A percentile compares a stretch with the other conserved stretches of the same genome.
These are phyloP conservation scores for Isatis tinctoria DNA, from an alignment of 345 rosid species.

Conservation along the genomic window DNA sequence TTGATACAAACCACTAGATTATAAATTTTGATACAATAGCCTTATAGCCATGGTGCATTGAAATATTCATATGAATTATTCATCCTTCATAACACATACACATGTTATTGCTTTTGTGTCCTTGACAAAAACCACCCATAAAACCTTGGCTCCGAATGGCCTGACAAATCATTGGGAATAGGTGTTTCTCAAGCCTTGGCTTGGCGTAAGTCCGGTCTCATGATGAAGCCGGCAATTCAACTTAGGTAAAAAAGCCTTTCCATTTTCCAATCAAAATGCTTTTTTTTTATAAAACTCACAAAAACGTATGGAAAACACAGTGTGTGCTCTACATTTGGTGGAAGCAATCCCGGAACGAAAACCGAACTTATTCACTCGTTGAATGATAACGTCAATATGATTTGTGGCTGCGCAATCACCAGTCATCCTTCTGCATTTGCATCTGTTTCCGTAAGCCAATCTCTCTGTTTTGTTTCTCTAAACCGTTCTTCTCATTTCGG, in stretches of 20 bases:
- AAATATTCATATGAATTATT: neutral
- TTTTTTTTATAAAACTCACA: neutral
- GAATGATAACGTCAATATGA: conserved; percentile 69
- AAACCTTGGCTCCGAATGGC: too few relatives aligned
- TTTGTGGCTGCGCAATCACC: conserved; percentile 62
- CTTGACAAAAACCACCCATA: conserved; percentile 11
- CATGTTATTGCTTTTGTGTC: neutral
- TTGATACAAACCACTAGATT: too few relatives aligned
- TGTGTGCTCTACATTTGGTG: conserved; percentile 78
- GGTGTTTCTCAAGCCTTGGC: conserved; percentile 79
- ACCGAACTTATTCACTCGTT: conserved; percentile 77
- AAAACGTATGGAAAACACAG: conserved; percentile 33
- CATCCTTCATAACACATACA: conserved; percentile 3
- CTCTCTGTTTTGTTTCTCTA: neutral
- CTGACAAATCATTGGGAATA: conserved; percentile 76
- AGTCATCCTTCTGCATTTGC: conserved; percentile 78
- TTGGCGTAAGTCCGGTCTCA: conserved; percentile 87
- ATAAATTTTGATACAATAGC: too few relatives aligned
- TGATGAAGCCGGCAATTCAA: conserved; percentile 80
- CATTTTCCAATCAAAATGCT: neutral
- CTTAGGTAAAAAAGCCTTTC: conserved; percentile 48
- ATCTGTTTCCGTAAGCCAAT: conserved; percentile 58
- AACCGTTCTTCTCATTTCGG: neutral
- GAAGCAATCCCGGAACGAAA: conserved; percentile 82
- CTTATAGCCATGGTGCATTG: too few relatives aligned